Evolutionary conservation across 2,329 filamentous ascomycete genomes (phyloP).

Genomic region (Magnaporthales sp.): DNA sequence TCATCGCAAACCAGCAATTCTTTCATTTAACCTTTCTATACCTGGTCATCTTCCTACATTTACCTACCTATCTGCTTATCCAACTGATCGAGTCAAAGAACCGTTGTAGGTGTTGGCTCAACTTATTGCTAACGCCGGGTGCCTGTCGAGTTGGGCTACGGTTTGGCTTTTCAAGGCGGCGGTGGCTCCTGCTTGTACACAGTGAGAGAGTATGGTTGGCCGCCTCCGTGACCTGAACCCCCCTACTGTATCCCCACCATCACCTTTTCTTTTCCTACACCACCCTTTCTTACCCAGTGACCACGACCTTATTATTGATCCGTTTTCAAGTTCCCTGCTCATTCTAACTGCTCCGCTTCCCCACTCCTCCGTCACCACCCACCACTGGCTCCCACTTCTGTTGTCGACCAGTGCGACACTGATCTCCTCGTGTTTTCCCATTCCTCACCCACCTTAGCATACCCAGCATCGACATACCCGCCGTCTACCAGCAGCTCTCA

Average conservation of each 20-base stretch:
- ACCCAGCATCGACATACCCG: not conserved
- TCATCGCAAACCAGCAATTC: not conserved
- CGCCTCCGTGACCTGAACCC: not conserved
- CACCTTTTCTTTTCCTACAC: not conserved
- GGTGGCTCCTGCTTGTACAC: not conserved
- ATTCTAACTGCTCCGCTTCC: slow-evolving; percentile 5
- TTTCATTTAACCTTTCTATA: not conserved
- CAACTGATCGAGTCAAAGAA: not conserved
- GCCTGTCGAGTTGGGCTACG: not conserved
- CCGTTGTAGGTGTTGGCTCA: not conserved
- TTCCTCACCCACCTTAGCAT: not conserved
- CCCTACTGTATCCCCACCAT: not conserved
- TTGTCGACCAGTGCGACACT: slow-evolving; percentile 3
- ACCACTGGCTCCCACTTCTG: slow-evolving; percentile 3
- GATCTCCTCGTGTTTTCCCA: slow-evolving; percentile 4
- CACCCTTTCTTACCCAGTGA: not conserved
- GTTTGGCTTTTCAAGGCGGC: not conserved
- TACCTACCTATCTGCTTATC: not conserved
- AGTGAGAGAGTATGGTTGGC: not conserved
- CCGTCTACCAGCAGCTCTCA: not conserved
- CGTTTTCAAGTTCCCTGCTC: slow-evolving; percentile 3
- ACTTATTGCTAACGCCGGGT: not conserved
- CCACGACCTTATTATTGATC: slow-evolving; percentile 7
- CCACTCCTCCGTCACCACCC: slow-evolving; percentile 5
- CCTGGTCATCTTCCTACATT: not conserved